Base-by-base conservation (phyloP, 768 basidiomycete species). In the Austroboletus eburneus region DNA sequence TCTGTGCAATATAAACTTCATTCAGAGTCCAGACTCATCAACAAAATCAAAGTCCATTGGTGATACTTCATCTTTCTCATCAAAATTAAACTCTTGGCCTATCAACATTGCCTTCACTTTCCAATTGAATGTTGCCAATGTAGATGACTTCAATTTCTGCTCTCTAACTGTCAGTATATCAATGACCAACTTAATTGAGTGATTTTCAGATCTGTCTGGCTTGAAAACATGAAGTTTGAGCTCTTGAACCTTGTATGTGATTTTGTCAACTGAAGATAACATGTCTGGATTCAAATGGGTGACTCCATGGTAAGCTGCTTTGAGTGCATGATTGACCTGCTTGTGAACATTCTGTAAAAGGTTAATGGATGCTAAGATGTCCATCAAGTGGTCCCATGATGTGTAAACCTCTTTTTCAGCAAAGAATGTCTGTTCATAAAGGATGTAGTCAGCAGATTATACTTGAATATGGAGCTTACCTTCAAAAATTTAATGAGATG, bases 401-500 rank as follows among this genome's bases (percentile, higher is more conserved):
- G 57, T 40, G 18, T 62, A 58, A 0, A 70, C 30, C 0, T 67
- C 71, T 40, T 70, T 70, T 9, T 58, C 29, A 38, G 59, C 33
- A 30, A 61, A 62, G 3, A 67, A 48, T 6, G 25, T 27, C 63
- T 68, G 16, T n/a, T 41, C n/a, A 34, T 5, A 13, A 34, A 34
- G 33, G 33, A 14, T 34, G 33, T n/a, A 14, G 29, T 13, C 29
- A 29, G 29, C 13, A 29, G 29, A 10, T 24, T 6, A 20, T 24
- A 25, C 14, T 24, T 23, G 4, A 14, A 3, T 12, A 16, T 2
- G n/a, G n/a, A 39, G 6, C 12, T 9, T 9, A 66, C 65, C 65
- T 70, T 72, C 0, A 69, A 35, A 45, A 66, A 59, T 0, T 59
- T 39, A 35, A 71, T 69, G 1, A 63, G 36, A 47, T 73, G 70